A percentile compares a stretch with the other conserved stretches of the same genome.
Conservation (phyloP, 441 rosid species). For the Sinapis alba region DNA sequence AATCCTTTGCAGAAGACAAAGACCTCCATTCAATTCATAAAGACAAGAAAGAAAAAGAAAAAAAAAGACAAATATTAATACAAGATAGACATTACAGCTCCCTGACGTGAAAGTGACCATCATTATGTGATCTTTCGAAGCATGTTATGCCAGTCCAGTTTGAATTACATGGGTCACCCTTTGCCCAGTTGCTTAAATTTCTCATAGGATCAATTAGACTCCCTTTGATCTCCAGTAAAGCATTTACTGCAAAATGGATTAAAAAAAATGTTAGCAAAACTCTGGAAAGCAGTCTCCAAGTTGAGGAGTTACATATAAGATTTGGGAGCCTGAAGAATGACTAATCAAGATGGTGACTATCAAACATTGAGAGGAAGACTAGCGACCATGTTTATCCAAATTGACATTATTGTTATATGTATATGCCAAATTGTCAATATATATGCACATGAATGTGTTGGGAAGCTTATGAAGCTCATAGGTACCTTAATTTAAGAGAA, state of each 20-base stretch:
- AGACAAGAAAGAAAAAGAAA: slow-evolving; percentile 8
- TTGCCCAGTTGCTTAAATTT: slow-evolving; percentile 61
- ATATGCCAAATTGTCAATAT: background rate
- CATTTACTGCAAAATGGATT: slow-evolving; percentile 52
- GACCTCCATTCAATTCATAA: slow-evolving; percentile 11
- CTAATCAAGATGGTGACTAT: slow-evolving; percentile 1
- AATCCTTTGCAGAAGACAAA: slow-evolving; percentile 17
- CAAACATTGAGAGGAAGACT: slow-evolving; percentile 15
- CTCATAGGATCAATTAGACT: slow-evolving; percentile 61
- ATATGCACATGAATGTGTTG: background rate
- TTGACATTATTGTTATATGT: background rate
- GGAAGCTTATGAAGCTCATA: background rate
- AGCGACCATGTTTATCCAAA: slow-evolving; percentile 3
- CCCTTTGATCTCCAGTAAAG: slow-evolving; percentile 51
- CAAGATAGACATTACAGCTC: slow-evolving; percentile 57
- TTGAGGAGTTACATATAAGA: slow-evolving; percentile 12
- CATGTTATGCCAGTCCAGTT: slow-evolving; percentile 82
- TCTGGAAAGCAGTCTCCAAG: slow-evolving; percentile 7
- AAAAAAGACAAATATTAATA: slow-evolving; percentile 12
- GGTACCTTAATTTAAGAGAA: background rate
- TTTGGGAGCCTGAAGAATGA: slow-evolving; percentile 7
- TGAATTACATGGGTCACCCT: slow-evolving; percentile 78
- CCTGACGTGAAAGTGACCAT: slow-evolving; percentile 60
- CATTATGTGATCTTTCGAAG: slow-evolving; percentile 32
- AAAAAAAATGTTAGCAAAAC: background rate